phyloP scores from a whole-genome alignment of 1,139 yeast species.

The Kodamaea suecica region DNA sequence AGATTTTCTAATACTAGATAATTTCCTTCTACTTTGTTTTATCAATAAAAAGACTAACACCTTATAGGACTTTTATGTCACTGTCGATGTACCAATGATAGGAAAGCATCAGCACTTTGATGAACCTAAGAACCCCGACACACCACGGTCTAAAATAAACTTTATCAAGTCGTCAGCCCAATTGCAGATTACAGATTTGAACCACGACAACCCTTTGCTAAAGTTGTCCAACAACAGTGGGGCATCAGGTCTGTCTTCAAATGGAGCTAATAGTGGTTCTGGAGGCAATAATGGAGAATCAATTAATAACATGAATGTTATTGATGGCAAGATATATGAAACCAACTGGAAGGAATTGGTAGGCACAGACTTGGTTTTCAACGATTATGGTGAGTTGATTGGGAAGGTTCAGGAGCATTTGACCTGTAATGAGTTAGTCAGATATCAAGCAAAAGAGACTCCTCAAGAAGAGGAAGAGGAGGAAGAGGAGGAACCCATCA shows the following conservation, averaged over 20 bases:
- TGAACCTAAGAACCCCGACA: conserved; percentile 11
- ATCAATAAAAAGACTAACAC: conserved; percentile 15
- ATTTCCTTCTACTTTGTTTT: conserved; percentile 3
- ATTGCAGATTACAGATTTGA: conserved; percentile 39
- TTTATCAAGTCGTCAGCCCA: conserved; percentile 41
- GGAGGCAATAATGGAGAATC: conserved; percentile 11
- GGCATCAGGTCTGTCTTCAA: conserved; percentile 1
- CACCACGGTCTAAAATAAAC: conserved; percentile 16
- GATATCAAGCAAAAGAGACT: conserved; percentile 19
- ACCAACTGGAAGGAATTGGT: conserved; percentile 77
- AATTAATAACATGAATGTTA: conserved; percentile 30
- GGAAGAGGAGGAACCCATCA: background rate
- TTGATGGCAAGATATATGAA: conserved; percentile 54
- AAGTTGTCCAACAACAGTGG: conserved; percentile 35
- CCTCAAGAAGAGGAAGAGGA: conserved; percentile 1
- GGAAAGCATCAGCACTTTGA: conserved; percentile 22
- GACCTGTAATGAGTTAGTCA: conserved; percentile 28
- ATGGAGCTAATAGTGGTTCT: conserved; percentile 6
- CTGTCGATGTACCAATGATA: conserved; percentile 40
- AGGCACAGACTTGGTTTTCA: conserved; percentile 75
- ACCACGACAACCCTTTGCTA: conserved; percentile 33
- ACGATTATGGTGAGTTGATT: conserved; percentile 54
- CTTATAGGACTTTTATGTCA: conserved; percentile 37
- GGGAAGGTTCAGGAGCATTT: conserved; percentile 44
- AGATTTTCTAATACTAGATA: conserved; percentile 7